Base-by-base conservation (phyloP, 176 grass and related monocot genomes). In the Metroxylon sagu region DNA sequence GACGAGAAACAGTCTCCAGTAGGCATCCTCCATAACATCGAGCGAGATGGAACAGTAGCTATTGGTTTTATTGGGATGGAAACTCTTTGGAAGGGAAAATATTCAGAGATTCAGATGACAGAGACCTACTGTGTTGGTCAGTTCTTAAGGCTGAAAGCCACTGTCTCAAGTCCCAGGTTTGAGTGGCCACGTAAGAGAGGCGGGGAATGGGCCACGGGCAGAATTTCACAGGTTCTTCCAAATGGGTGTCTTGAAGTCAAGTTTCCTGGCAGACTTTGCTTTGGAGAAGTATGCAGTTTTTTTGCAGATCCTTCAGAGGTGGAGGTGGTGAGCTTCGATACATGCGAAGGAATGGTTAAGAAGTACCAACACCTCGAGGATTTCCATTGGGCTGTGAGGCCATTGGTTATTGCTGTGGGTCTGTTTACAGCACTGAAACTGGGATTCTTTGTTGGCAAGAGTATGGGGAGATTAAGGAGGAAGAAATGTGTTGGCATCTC, bases 331-430 rank as follows among this genome's bases (percentile, higher is more conserved):
- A 92, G 62, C 71, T 98, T 98, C 54, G 74, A 83, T 64, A 92
- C 81, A 29, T 98, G 88, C 0, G 79, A 98, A 18, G 94, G 94
- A 59, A 50, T 89, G 16, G 60, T 83, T 29, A 81, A 89, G 80
- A 98, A 98, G 68, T 98, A 92, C 31, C 76, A 83, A 56, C 94
- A 98, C 74, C 82, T 98, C 0, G 88, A 98, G 64, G 88, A 98
- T 57, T 93, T 89, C 57, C 94, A 98, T 54, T 98, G 94, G 94
- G 84, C 64, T 4, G 76, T 98, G 6, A 81, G 88, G 82, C 94
- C 94, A 3, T 76, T 98, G 49, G 78, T 89, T 65, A 77, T 89
- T 7, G 79, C 79, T 10, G 25, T 98, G 31, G 88, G 94, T 23
- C 73, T 92, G 60, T 89, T 98, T 50, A 76, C 87, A 3, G 73